Evolutionary conservation across 768 basidiomycete genomes (phyloP).

Genomic region (Asterophora lycoperdoides): DNA sequence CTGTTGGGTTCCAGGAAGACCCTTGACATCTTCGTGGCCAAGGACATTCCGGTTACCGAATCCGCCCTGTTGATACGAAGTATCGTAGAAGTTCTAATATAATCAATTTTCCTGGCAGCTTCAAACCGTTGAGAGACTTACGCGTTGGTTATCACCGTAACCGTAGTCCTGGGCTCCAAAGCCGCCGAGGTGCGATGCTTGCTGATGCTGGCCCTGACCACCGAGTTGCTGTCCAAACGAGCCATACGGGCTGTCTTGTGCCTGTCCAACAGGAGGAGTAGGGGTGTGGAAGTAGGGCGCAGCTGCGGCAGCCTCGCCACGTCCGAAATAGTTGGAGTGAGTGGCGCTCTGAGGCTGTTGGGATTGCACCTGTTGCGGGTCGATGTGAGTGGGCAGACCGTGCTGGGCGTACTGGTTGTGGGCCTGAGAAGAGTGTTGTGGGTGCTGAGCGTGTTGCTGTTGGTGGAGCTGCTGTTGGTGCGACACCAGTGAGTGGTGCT

Average conservation of each 20-base stretch:
- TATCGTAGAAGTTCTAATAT: constrained; percentile 70
- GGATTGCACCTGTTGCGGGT: constrained; percentile 45
- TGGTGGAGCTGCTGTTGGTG: constrained; percentile 32
- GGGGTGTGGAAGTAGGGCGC: constrained; percentile 73
- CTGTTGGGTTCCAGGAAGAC: constrained; percentile 55
- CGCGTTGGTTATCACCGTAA: constrained; percentile 64
- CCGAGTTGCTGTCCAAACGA: constrained; percentile 58
- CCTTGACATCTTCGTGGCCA: constrained; percentile 75
- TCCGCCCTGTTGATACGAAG: constrained; percentile 56
- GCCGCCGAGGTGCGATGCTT: constrained; percentile 49
- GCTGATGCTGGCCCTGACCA: constrained; percentile 55
- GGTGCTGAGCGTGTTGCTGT: constrained; percentile 38
- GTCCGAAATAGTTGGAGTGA: constrained; percentile 65
- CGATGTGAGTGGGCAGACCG: constrained; percentile 61
- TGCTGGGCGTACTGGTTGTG: constrained; percentile 61
- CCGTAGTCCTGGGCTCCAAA: constrained; percentile 65
- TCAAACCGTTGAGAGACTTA: constrained; percentile 29
- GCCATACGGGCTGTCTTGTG: constrained; percentile 60
- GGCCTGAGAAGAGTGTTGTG: constrained; percentile 42
- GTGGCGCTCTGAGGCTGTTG: constrained; percentile 42
- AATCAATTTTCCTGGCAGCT: constrained; percentile 14
- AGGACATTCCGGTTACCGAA: constrained; percentile 65
- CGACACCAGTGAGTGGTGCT: constrained; percentile 27
- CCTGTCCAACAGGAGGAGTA: constrained; percentile 66
- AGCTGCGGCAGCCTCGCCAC: constrained; percentile 44